These are phyloP conservation scores for Naganishia randhawae DNA, from an alignment of 768 basidiomycete species.

Conservation along the genomic window DNA sequence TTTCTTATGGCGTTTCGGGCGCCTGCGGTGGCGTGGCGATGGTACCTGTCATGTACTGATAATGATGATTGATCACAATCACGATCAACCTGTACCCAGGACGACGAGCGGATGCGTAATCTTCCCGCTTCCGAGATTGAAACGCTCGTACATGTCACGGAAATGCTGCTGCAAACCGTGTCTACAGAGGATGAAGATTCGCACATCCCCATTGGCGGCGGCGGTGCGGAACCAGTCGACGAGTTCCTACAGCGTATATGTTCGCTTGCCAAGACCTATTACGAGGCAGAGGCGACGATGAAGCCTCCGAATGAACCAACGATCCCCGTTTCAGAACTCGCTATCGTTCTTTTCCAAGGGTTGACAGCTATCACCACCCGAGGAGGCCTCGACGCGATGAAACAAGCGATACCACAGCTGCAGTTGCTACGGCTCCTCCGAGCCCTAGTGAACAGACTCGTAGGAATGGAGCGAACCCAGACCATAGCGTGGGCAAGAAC, in stretches of 20 bases:
- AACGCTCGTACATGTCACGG: not conserved
- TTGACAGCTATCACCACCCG: not conserved
- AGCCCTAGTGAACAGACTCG: not conserved
- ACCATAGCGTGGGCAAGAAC: not conserved
- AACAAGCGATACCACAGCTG: not conserved
- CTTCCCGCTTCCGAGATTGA: not conserved
- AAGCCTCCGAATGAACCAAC: not conserved
- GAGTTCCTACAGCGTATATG: not conserved
- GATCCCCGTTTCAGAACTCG: not conserved
- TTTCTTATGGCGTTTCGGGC: no score
- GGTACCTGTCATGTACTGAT: not conserved
- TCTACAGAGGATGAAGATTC: not conserved
- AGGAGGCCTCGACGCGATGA: not conserved
- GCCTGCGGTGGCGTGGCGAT: not conserved
- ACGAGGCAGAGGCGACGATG: not conserved
- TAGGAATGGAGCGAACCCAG: not conserved
- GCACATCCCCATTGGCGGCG: not conserved
- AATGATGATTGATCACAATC: no score
- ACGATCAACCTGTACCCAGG: no score
- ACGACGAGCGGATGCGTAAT: not conserved
- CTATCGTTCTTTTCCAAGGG: slow-evolving; percentile 1
- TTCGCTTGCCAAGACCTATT: not conserved
- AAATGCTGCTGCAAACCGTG: not conserved
- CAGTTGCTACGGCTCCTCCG: not conserved
- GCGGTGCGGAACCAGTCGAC: not conserved